Evolutionary conservation across 2,329 filamentous ascomycete species (phyloP).

Genomic region (Coniochaeta ligniaria): DNA sequence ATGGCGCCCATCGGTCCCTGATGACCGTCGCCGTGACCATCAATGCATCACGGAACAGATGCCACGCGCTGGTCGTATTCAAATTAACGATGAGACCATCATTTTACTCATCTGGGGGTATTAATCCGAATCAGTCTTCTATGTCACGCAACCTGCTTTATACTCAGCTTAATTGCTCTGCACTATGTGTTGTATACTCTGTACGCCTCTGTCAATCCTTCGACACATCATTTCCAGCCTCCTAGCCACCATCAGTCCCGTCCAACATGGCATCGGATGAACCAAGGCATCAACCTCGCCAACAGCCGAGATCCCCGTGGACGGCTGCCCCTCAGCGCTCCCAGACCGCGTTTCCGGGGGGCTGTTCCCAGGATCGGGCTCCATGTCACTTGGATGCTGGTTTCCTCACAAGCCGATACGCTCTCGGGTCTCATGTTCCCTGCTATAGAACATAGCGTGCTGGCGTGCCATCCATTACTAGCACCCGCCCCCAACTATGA

Average conservation of each 20-base stretch:
- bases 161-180: neutral
- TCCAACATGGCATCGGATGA: neutral
- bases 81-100: constrained; percentile 1
- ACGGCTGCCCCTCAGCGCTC: neutral
- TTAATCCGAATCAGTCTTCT: neutral
- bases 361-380: neutral
- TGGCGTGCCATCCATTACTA: neutral
- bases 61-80: neutral
- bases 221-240: neutral
- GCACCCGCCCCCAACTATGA: neutral
- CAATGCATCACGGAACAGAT: neutral
- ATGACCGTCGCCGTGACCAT: constrained; percentile 3
- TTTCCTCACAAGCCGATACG: neutral
- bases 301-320: neutral
- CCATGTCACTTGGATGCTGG: neutral
- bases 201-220: neutral
- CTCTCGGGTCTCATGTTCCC: neutral
- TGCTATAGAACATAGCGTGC: neutral
- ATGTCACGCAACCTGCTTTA: constrained; percentile 1
- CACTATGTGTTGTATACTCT: neutral
- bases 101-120: neutral
- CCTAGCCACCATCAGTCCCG: neutral
- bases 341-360: neutral
- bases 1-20: constrained; percentile 6
- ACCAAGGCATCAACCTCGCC: neutral